These are phyloP conservation scores for Stachybotrys elegans DNA, from an alignment of 2,329 filamentous ascomycete genomes.

Conservation along the genomic window DNA sequence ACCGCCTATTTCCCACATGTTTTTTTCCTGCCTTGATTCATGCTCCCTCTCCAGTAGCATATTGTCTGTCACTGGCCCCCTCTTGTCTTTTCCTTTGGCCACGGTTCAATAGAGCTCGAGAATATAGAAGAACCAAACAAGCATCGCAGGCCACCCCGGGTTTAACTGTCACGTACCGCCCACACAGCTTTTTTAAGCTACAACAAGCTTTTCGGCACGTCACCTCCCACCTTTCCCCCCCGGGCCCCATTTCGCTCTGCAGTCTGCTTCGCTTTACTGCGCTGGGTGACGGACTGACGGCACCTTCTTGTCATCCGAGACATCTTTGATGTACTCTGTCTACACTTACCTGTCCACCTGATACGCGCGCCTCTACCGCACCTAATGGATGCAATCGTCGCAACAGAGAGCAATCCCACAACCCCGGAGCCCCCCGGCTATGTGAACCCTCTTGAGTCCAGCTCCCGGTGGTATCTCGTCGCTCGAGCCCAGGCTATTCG, in stretches of 20 bases:
- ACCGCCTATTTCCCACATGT: too few species aligned
- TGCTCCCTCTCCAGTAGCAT: too few species aligned
- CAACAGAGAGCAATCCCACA: slow-evolving; percentile 22
- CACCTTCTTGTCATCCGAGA: not conserved
- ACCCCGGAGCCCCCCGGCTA: slow-evolving; percentile 31
- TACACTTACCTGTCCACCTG: slow-evolving; percentile 9
- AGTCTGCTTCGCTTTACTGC: not conserved
- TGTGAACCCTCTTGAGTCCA: slow-evolving; percentile 37
- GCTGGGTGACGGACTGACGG: not conserved
- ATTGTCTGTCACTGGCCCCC: too few species aligned
- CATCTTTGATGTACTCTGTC: too few species aligned
- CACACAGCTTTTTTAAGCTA: too few species aligned
- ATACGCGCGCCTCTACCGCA: slow-evolving; percentile 4
- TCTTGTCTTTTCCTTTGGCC: too few species aligned
- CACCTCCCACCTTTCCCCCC: not conserved
- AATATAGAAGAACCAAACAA: too few species aligned
- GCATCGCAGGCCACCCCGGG: too few species aligned
- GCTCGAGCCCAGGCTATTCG: slow-evolving; percentile 38
- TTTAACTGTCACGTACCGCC: too few species aligned
- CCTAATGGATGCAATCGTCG: slow-evolving; percentile 21
- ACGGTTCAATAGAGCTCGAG: too few species aligned
- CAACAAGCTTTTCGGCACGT: too few species aligned
- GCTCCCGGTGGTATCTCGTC: slow-evolving; percentile 37
- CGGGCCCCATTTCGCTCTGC: not conserved
- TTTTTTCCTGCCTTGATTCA: too few species aligned